phyloP scores from a whole-genome alignment of 306 rosid genomes.

The Prinsepia uniflora region DNA sequence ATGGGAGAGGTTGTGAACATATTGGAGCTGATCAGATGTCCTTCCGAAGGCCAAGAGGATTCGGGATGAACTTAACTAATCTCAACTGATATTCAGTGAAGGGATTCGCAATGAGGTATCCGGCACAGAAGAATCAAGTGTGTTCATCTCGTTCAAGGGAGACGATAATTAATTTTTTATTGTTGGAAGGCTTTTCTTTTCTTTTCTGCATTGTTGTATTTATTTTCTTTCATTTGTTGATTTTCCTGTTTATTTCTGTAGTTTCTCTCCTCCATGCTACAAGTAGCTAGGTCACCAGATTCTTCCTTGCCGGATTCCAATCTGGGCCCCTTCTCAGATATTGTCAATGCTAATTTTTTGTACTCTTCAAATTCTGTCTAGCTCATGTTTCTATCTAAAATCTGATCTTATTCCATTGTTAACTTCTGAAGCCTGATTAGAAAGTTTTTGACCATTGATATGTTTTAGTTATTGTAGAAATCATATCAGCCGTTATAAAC shows the following conservation, averaged over 20 bases:
- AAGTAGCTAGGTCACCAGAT: conserved; percentile 58
- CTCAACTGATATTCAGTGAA: conserved; percentile 29
- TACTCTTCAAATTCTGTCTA: conserved; percentile 28
- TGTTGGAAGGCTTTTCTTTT: conserved; percentile 14
- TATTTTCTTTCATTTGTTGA: conserved; percentile 28
- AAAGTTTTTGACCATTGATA: not conserved
- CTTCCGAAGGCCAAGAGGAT: conserved; percentile 95
- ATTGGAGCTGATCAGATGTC: conserved; percentile 89
- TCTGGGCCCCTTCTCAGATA: conserved; percentile 37
- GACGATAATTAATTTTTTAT: conserved; percentile 20
- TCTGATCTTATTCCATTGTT: conserved; percentile 4
- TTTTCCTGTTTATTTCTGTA: conserved; percentile 34
- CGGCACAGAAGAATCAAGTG: conserved; percentile 99
- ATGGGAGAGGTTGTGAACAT: conserved; percentile 98
- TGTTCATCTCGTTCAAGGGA: conserved; percentile 24
- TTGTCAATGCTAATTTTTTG: conserved; percentile 42
- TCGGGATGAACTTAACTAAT: conserved; percentile 43
- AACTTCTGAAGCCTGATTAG: not conserved
- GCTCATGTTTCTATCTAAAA: not conserved
- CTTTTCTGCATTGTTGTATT: conserved; percentile 10
- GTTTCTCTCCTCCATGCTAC: conserved; percentile 45
- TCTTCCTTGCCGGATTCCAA: conserved; percentile 92
- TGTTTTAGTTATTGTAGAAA: not conserved
- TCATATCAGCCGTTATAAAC: no score
- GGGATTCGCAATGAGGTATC: conserved; percentile 44